These are phyloP conservation scores for Tulasnella calospora DNA, from an alignment of 768 basidiomycete species.

Conservation along the genomic window DNA sequence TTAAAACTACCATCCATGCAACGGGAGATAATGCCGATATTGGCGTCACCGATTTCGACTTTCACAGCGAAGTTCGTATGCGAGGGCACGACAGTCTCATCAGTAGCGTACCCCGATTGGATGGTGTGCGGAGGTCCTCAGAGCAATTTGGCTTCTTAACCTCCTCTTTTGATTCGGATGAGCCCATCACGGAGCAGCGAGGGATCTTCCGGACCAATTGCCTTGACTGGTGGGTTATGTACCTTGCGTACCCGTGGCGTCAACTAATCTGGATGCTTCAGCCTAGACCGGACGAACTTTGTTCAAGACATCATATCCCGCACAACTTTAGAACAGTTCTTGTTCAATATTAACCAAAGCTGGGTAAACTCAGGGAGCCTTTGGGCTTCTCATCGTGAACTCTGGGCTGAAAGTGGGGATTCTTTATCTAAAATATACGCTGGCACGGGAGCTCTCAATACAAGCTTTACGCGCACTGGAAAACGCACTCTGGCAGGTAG, in stretches of 20 bases:
- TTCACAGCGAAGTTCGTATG: slow-evolving; percentile 74
- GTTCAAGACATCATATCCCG: slow-evolving; percentile 92
- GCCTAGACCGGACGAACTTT: slow-evolving; percentile 95
- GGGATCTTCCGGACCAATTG: slow-evolving; percentile 95
- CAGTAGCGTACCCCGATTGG: slow-evolving; percentile 64
- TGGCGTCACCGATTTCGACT: slow-evolving; percentile 86
- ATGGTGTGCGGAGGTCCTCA: slow-evolving; percentile 54
- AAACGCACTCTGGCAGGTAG: slow-evolving; percentile 86
- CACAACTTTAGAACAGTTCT: slow-evolving; percentile 73
- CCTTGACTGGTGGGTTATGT: slow-evolving; percentile 70
- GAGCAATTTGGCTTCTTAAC: slow-evolving; percentile 85
- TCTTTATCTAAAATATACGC: slow-evolving; percentile 91
- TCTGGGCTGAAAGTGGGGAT: slow-evolving; percentile 98
- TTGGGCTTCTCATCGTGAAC: slow-evolving; percentile 83
- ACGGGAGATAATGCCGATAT: slow-evolving; percentile 56
- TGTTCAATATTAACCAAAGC: slow-evolving; percentile 68
- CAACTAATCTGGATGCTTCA: slow-evolving; percentile 34
- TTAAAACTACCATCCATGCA: slow-evolving; percentile 37
- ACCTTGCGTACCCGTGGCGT: slow-evolving; percentile 28
- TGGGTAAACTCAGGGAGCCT: slow-evolving; percentile 65
- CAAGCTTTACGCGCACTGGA: slow-evolving; percentile 90
- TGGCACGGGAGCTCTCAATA: slow-evolving; percentile 74
- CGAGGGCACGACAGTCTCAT: slow-evolving; percentile 85
- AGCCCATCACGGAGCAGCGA: slow-evolving; percentile 79
- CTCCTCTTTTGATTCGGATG: slow-evolving; percentile 59